These are phyloP conservation scores for Drosera spatulata DNA, from an alignment of 179 eudicot species.

Conservation along the genomic window DNA sequence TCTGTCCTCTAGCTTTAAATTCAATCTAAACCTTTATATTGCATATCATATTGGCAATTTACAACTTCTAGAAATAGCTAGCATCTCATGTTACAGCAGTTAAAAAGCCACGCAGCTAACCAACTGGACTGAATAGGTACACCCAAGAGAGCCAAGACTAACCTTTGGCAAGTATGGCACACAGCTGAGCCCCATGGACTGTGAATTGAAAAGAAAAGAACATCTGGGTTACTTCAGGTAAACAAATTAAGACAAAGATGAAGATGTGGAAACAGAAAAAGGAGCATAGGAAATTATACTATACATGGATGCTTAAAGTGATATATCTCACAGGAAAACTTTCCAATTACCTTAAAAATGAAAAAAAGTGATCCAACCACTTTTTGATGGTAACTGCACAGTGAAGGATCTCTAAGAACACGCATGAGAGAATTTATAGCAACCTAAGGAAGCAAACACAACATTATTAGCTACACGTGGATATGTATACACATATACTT, in stretches of 20 bases:
- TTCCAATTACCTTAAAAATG: conserved; percentile 69
- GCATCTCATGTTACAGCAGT: too few species aligned
- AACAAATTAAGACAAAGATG: too few species aligned
- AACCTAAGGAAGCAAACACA: conserved; percentile 39
- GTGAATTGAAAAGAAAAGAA: conserved; percentile 15
- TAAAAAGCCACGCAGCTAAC: not conserved
- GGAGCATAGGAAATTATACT: not conserved
- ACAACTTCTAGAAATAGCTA: too few species aligned
- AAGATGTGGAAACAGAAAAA: not conserved
- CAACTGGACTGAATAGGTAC: not conserved
- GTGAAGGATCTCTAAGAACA: conserved; percentile 93
- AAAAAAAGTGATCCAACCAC: conserved; percentile 97
- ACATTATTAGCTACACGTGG: not conserved
- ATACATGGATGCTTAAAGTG: not conserved
- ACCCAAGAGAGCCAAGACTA: conserved; percentile 14
- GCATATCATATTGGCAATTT: too few species aligned
- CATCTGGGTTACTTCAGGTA: not conserved
- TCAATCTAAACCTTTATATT: too few species aligned
- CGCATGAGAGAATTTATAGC: conserved; percentile 98
- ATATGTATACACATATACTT: not conserved
- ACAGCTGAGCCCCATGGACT: conserved; percentile 99
- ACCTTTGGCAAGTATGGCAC: conserved; percentile 98
- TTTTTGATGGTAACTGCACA: conserved; percentile 89
- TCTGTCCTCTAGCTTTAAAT: too few species aligned
- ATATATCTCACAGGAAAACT: not conserved